Base-by-base conservation (phyloP, 1,139 yeast species). In the Barnettozyma hawaiiensis region DNA sequence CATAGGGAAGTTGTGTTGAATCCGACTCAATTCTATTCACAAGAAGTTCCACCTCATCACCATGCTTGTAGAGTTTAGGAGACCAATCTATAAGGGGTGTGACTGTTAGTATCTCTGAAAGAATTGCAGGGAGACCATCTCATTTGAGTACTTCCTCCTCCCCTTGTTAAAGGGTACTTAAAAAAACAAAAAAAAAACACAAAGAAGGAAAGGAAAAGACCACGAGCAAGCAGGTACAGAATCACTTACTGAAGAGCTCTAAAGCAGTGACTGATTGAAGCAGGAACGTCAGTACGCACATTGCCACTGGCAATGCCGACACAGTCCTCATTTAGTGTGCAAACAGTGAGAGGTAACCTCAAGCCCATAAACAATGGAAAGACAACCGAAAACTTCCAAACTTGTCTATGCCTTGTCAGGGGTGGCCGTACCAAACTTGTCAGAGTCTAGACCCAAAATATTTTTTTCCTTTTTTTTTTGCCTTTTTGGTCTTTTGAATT, bases 11-110 rank as follows among this genome's bases (percentile, higher is more conserved):
- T 55, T 83, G 90, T 1, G 89, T 81, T 24, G 75, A 66, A 52
- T 83, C 90, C 1, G 94, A 81, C 50, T 83, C 87, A 2, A 85
- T 80, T 53, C 86, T 83, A 62, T 87, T 87, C 34, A 85, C 89
- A 28, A 79, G 63, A 21, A 89, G 63, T 20, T 83, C 84, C 3
- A 89, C 87, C 37, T 63, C 65, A 21, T 86, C 87, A 1, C 85
- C 85, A 10, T 64, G 55, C 35, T 46, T 40, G 45, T 49, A 65
- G 42, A 59, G 58, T 16, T 54, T 60, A 18, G 63, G 63, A 2
- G 60, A 54, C 67, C 67, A 65, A 7, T 60, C 63, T 58, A 28
- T 23, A 4, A 9, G 9, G 9, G n/a, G n/a, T n/a, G 16, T 14
- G 11, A 11, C 16, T 15, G 15, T 21, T 15, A 23, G 35, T 32